Evolutionary conservation across 148 eudicot genomes (phyloP).

Genomic region (Mesembryanthemum crystallinum): DNA sequence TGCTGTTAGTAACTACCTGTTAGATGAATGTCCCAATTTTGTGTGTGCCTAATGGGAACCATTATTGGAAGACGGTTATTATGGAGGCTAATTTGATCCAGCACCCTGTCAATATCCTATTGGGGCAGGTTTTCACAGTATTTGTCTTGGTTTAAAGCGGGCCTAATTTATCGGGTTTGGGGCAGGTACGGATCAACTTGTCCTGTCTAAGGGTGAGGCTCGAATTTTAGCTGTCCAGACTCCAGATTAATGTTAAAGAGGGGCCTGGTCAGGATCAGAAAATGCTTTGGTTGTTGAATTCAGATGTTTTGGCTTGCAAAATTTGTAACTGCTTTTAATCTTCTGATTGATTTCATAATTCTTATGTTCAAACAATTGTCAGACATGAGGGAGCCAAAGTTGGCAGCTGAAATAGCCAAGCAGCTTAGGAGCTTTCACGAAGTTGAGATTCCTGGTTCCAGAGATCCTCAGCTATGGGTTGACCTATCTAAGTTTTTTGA

Average conservation of each 20-base stretch:
- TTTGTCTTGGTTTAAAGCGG: neutral
- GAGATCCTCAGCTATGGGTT: conserved; percentile 88
- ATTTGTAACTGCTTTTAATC: neutral
- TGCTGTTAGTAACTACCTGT: neutral
- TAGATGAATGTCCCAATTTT: neutral
- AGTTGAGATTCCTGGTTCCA: conserved; percentile 85
- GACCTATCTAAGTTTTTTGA: conserved; percentile 67
- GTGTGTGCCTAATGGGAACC: conserved; percentile 7
- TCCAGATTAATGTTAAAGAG: neutral
- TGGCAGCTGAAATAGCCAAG: conserved; percentile 83
- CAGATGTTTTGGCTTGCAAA: neutral
- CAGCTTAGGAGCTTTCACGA: conserved; percentile 78
- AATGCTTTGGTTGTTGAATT: neutral
- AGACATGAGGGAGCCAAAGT: conserved; percentile 82
- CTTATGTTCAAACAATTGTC: conserved; percentile 22
- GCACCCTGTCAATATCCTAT: neutral
- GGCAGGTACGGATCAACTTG: neutral
- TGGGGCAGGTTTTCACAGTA: neutral
- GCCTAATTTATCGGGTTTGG: neutral
- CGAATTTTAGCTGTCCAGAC: neutral
- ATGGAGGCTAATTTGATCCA: neutral
- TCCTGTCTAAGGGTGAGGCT: neutral
- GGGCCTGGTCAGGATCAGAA: neutral
- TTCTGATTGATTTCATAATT: conserved; percentile 12
- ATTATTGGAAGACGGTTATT: neutral